Base-by-base conservation (phyloP, 2,329 filamentous ascomycete species). In the Xylaria sp. region DNA sequence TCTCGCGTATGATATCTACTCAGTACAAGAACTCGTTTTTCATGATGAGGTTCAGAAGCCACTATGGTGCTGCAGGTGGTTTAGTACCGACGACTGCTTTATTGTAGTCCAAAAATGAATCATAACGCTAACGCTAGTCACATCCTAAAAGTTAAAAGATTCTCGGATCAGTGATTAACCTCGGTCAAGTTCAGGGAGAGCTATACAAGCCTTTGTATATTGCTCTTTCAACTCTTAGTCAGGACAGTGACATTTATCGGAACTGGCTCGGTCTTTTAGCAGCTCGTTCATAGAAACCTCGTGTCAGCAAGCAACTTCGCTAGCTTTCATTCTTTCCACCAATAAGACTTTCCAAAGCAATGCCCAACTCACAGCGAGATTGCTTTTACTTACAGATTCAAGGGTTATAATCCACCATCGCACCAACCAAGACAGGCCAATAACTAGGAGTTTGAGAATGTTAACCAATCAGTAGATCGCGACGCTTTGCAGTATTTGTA, bases 241-340 rank as follows among this genome's bases (percentile, higher is more conserved):
- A 20, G 25, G 20, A 25, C 25, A 25, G 25, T 28, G 55, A 18
- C 23, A 39, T 54, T 62, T 13, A 20, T 5, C 28, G 7, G 31
- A n/a, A 33, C 12, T n/a, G 2, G 41, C 3, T 52, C 18, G 36
- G n/a, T n/a, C 48, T 28, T 41, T 54, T 48, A 25, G 46, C 41
- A 46, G 46, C 20, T 10, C 6, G 7, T 58, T 57, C 12, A 28
- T 13, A 25, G 36, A 43, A 25, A 18, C 15, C 25, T 33, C 39
- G 55, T 15, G 36, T 39, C 31, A 55, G 33, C 33, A 39, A 48
- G 18, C 33, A 56, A 23, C 48, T 54, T 59, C 15, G 23, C 51
- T 20, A 41, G 23, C n/a, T 31, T 23, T 2, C 28, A 51, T 68
- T 3, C 28, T 56, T 68, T 65, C 66, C 62, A 68, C 66, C 66